A percentile compares a stretch with the other conserved stretches of the same genome.
These are phyloP conservation scores for Friedmanniomyces simplex DNA, from an alignment of 495 filamentous ascomycete genomes.

Conservation along the genomic window DNA sequence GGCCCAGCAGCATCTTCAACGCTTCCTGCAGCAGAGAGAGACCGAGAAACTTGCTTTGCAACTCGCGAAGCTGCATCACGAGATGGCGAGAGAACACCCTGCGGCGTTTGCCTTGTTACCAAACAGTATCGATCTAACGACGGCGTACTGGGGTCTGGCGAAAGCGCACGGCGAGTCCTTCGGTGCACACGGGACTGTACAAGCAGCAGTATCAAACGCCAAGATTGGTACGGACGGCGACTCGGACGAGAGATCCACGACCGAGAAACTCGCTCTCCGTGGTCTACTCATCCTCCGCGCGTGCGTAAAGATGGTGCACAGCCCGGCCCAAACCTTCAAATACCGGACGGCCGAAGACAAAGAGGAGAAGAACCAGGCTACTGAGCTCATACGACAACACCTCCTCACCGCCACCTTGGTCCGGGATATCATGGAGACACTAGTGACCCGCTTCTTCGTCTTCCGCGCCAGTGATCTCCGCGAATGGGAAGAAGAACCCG, in stretches of 20 bases:
- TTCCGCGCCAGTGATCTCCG: constrained; percentile 76
- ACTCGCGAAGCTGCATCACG: constrained; percentile 80
- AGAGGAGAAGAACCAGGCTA: constrained; percentile 54
- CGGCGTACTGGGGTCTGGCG: constrained; percentile 74
- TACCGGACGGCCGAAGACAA: constrained; percentile 62
- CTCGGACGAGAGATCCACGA: constrained; percentile 45
- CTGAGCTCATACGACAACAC: constrained; percentile 52
- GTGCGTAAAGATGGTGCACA: constrained; percentile 74
- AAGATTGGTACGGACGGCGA: constrained; percentile 43
- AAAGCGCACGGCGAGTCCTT: constrained; percentile 63
- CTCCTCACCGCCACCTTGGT: constrained; percentile 68
- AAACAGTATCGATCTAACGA: constrained; percentile 60
- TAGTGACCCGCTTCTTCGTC: constrained; percentile 80
- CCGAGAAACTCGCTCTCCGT: constrained; percentile 68
- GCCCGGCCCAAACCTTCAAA: constrained; percentile 67
- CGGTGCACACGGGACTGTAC: constrained; percentile 37
- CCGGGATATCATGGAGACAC: constrained; percentile 63
- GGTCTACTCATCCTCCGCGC: constrained; percentile 74
- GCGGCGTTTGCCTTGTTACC: constrained; percentile 72
- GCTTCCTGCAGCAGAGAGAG: constrained; percentile 44
- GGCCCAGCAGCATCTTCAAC: constrained; percentile 58
- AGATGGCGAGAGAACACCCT: constrained; percentile 66
- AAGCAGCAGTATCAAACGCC: constrained; percentile 9
- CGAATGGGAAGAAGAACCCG: constrained; percentile 84
- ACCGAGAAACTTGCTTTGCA: constrained; percentile 82